Percentiles rank a stretch among this genome's conserved stretches.
phyloP scores from a whole-genome alignment of 805 yeast species.

The Yarrowia phangngaensis region DNA sequence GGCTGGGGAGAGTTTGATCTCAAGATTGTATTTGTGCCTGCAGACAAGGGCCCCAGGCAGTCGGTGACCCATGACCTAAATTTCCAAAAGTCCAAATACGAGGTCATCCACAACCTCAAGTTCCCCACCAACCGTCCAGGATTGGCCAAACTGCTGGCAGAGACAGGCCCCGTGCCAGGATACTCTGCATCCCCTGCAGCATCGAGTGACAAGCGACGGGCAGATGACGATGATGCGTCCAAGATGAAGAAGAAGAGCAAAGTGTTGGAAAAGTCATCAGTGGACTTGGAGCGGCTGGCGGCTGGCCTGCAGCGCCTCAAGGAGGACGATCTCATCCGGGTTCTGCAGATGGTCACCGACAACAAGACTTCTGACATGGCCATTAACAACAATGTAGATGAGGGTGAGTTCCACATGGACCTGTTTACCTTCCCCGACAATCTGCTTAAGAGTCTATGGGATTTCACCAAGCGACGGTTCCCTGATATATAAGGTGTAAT shows the following conservation, averaged over 20 bases:
- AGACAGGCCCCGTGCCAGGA: conserved; percentile 78
- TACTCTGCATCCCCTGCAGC: conserved; percentile 30
- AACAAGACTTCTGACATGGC: conserved; percentile 93
- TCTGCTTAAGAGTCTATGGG: conserved; percentile 88
- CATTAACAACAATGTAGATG: conserved; percentile 90
- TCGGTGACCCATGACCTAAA: conserved; percentile 85
- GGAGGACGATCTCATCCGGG: conserved; percentile 90
- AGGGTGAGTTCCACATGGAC: conserved; percentile 97
- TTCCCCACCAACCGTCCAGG: conserved; percentile 74
- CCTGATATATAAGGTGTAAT: neutral
- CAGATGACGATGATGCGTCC: conserved; percentile 35
- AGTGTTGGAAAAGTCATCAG: conserved; percentile 50
- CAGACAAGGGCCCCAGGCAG: conserved; percentile 86
- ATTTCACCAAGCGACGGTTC: conserved; percentile 48
- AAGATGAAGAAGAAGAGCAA: conserved; percentile 39
- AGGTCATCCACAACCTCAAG: conserved; percentile 68
- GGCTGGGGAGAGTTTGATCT: conserved; percentile 99
- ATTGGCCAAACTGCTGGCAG: conserved; percentile 66
- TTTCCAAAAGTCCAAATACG: conserved; percentile 71
- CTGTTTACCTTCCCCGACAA: conserved; percentile 89
- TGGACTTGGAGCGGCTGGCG: conserved; percentile 87
- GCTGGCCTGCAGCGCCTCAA: conserved; percentile 79
- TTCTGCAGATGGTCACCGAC: conserved; percentile 96
- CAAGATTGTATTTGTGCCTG: conserved; percentile 67
- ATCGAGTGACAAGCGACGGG: conserved; percentile 41